Evolutionary conservation across 2,329 filamentous ascomycete species (phyloP), one percentile per base, ranked within the genome.

Genomic region (Hypomyces perniciosus): DNA sequence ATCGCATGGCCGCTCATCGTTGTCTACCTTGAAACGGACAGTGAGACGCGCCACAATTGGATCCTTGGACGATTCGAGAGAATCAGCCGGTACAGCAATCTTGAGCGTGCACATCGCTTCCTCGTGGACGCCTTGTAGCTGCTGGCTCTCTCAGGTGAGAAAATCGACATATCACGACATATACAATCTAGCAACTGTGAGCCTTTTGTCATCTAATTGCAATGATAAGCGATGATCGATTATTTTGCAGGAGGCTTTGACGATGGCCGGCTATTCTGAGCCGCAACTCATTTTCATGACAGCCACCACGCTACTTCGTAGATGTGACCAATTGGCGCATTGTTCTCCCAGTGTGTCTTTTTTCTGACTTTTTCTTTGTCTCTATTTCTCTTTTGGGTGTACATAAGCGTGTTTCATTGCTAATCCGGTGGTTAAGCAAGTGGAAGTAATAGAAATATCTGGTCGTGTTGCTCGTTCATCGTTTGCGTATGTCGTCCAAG

Each of bases 1-100:
- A 58, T 68, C 12, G 63, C 65, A 0, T 68, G 65, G 62, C 64
- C 66, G 5, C 54, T 70, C 5, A 67, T 69, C 48, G 59, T 66
- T n/a, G 67, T 61, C 4, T 65, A 62, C 6, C 54, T 71, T 6
- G 65, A 69, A 53, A 68, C 66, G 5, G 59, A 66, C 8, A 61
- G 66, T 27, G 52, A 59, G 4, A 51, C 65, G 4, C 62, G 69
- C 28, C 64, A 62, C 5, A 61, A 64, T 7, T 70, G 67, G 62
- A 61, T 68, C 12, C 46, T 69, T 9, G 59, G 60, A 7, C 59
- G 65, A 1, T 67, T 67, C 26, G 55, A 62, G 7, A 53, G 48
- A 8, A 61, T 68, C 31, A 59, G 59, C 30, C 56, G 56, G 5
- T 67, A 63, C 34, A 64, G 66, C 3, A 64, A 68, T 44, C 62